phyloP scores from a whole-genome alignment of 164 flowering plant species.

The Sedum album region DNA sequence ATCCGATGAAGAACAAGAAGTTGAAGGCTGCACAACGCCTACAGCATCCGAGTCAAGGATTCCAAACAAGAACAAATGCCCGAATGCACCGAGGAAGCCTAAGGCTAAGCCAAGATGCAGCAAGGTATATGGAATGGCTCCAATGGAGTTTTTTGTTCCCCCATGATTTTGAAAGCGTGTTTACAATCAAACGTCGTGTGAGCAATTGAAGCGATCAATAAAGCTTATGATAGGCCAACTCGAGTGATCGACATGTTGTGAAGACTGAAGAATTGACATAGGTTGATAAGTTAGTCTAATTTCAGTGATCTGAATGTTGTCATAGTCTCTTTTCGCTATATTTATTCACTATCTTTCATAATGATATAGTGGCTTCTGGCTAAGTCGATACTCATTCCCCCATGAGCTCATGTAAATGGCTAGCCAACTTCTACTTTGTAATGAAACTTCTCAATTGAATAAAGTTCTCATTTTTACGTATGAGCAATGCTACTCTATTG shows the following conservation, averaged over 20 bases:
- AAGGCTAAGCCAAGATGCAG: background rate
- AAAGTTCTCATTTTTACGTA: no score
- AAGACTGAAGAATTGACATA: background rate
- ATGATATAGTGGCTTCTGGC: no score
- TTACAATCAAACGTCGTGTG: background rate
- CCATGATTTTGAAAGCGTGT: background rate
- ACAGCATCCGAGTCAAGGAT: background rate
- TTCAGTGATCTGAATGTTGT: background rate
- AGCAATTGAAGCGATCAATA: background rate
- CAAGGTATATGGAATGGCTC: background rate
- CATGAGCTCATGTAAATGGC: no score
- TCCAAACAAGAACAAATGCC: background rate
- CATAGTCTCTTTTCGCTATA: no score
- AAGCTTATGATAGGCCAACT: background rate
- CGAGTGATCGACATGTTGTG: background rate
- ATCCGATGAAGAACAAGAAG: background rate
- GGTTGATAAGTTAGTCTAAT: background rate
- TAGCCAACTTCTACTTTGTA: no score
- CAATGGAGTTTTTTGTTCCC: background rate
- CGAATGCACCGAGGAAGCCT: background rate
- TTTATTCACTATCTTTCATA: no score
- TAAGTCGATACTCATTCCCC: no score
- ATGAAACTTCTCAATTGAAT: no score
- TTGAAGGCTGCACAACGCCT: background rate
- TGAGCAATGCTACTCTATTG: no score